phyloP scores from a whole-genome alignment of 768 basidiomycete genomes.

The Hygrocybe coccinea region DNA sequence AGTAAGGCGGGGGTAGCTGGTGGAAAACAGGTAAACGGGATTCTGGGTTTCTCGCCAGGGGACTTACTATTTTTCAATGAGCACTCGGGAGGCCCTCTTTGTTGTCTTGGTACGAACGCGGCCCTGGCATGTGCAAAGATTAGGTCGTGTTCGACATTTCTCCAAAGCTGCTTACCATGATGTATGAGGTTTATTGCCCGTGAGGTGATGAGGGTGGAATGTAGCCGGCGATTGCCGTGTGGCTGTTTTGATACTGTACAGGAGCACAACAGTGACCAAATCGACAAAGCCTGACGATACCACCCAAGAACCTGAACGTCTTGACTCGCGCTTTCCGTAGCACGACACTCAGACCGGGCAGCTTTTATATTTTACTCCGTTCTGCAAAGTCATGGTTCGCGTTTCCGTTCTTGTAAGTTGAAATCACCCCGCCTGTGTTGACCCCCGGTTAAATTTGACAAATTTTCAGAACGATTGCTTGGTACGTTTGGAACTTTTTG shows the following conservation, averaged over 20 bases:
- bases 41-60: background rate
- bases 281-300: too few relatives aligned
- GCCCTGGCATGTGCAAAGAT: conserved; percentile 54
- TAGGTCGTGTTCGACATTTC: background rate
- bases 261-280: background rate
- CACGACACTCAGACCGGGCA: conserved; percentile 82
- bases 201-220: conserved; percentile 3
- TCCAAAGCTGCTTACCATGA: conserved; percentile 44
- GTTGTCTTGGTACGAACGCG: conserved; percentile 99
- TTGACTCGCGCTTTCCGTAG: conserved; percentile 80
- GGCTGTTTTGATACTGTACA: conserved; percentile 43
- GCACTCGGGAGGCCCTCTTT: conserved; percentile 96
- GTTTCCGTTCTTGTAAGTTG: conserved; percentile 83
- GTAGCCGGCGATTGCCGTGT: conserved; percentile 37
- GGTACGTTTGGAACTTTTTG: too few relatives aligned
- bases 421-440: too few relatives aligned
- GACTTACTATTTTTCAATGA: conserved; percentile 98
- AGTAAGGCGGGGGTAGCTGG: conserved; percentile 95
- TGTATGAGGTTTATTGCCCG: conserved; percentile 16
- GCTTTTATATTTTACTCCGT: conserved; percentile 34
- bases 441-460: too few relatives aligned
- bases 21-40: background rate
- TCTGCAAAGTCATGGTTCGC: conserved; percentile 64
- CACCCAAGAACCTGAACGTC: conserved; percentile 48
- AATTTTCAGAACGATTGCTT: conserved; percentile 45